Percentiles rank a stretch among this genome's conserved stretches.
phyloP scores from a whole-genome alignment of 1,284 basidiomycete species.

The Melampsora abietis-canadensis region DNA sequence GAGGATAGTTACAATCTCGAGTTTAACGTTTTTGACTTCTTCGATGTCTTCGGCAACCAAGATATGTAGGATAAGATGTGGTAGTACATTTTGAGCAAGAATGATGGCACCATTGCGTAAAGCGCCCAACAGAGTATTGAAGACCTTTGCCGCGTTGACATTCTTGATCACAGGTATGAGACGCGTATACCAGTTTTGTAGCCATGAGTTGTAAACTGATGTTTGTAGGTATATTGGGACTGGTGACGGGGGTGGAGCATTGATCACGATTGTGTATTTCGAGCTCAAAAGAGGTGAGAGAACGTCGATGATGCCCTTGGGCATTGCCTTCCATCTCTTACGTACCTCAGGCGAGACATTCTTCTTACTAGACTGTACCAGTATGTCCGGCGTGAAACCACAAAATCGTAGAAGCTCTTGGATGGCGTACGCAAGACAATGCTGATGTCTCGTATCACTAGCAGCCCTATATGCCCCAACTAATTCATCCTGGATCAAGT shows the following conservation, averaged over 20 bases:
- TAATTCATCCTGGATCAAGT: constrained; percentile 79
- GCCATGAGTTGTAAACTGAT: constrained; percentile 89
- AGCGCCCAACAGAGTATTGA: constrained; percentile 73
- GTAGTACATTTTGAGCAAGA: constrained; percentile 83
- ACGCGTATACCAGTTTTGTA: constrained; percentile 81
- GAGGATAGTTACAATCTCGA: constrained; percentile 77
- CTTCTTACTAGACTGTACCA: constrained; percentile 56
- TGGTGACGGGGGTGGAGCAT: neutral
- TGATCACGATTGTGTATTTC: constrained; percentile 53
- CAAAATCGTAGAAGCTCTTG: constrained; percentile 89
- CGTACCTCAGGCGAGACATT: constrained; percentile 63
- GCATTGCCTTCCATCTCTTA: constrained; percentile 71
- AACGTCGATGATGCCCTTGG: constrained; percentile 80
- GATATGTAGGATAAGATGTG: constrained; percentile 83
- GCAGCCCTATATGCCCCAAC: constrained; percentile 90
- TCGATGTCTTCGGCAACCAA: constrained; percentile 70
- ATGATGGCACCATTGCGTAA: constrained; percentile 84
- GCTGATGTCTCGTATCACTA: constrained; percentile 88
- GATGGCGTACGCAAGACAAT: constrained; percentile 81
- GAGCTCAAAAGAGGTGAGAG: constrained; percentile 81
- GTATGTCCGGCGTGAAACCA: constrained; percentile 71
- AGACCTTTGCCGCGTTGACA: constrained; percentile 65
- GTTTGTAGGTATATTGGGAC: constrained; percentile 70
- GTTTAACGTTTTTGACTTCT: constrained; percentile 66
- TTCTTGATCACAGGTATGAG: constrained; percentile 65